Evolutionary conservation across 1,139 yeast species (phyloP).

Genomic region (Zygosaccharomyces sapae): DNA sequence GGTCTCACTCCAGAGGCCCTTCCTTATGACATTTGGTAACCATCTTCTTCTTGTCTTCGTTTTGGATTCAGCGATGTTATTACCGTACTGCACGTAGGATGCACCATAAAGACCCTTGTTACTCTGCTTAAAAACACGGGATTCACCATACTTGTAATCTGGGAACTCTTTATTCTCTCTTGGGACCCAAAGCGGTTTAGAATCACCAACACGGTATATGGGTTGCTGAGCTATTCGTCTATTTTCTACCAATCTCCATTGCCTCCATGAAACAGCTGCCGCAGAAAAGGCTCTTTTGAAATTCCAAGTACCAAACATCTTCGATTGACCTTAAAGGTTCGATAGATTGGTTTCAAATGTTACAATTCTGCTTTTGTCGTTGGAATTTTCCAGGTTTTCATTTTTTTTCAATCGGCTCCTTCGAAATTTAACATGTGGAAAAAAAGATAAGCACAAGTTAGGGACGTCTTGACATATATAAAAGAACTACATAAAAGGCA

Average conservation of each 20-base stretch:
- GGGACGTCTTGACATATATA: not conserved
- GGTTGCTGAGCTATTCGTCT: slow-evolving; percentile 40
- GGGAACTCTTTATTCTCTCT: slow-evolving; percentile 52
- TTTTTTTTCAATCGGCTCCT: not conserved
- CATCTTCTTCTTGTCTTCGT: slow-evolving; percentile 75
- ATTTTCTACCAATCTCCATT: slow-evolving; percentile 41
- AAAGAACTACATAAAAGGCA: not conserved
- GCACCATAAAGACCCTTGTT: slow-evolving; percentile 91
- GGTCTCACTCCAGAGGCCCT: slow-evolving; percentile 80
- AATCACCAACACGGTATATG: slow-evolving; percentile 43
- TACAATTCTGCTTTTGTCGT: not conserved
- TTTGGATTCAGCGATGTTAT: slow-evolving; percentile 71
- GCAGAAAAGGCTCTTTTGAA: slow-evolving; percentile 20
- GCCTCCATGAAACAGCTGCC: slow-evolving; percentile 24
- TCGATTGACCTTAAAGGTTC: not conserved
- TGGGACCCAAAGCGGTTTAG: slow-evolving; percentile 48
- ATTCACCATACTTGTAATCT: slow-evolving; percentile 76
- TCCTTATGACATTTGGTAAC: slow-evolving; percentile 73
- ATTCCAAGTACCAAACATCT: not conserved
- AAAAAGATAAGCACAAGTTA: not conserved
- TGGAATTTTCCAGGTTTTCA: slow-evolving; percentile 1
- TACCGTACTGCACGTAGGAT: slow-evolving; percentile 70
- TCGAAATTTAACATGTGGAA: slow-evolving; percentile 1
- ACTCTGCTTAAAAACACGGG: slow-evolving; percentile 73
- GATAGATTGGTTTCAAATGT: not conserved